Percentiles rank a stretch among this genome's conserved stretches.
Evolutionary conservation across 495 filamentous ascomycete genomes (phyloP).

Genomic region (Penicillium argentinense): DNA sequence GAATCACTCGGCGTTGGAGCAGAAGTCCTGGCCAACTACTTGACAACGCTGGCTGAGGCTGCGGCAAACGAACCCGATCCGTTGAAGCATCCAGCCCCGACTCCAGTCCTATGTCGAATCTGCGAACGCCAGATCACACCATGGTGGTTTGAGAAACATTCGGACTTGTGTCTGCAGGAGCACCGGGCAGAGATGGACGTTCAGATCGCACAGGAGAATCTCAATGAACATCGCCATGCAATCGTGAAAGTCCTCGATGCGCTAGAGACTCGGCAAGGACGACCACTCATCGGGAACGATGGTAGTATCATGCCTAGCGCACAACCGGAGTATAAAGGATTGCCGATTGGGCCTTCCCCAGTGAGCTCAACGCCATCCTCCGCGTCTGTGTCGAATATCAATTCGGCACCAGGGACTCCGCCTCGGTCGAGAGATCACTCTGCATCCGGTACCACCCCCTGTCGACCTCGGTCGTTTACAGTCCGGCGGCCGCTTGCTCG

Average conservation of each 20-base stretch:
- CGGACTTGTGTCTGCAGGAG: slow-evolving; percentile 92
- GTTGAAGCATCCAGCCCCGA: slow-evolving; percentile 77
- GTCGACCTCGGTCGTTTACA: slow-evolving; percentile 78
- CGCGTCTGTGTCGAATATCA: slow-evolving; percentile 60
- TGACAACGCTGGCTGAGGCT: slow-evolving; percentile 84
- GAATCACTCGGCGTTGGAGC: slow-evolving; percentile 93
- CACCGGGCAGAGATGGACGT: slow-evolving; percentile 97
- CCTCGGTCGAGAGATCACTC: slow-evolving; percentile 81
- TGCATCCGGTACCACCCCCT: slow-evolving; percentile 66
- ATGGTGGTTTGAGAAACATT: slow-evolving; percentile 99
- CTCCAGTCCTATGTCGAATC: slow-evolving; percentile 90
- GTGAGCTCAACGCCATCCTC: slow-evolving; percentile 54
- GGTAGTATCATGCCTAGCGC: slow-evolving; percentile 45
- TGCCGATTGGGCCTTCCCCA: slow-evolving; percentile 75
- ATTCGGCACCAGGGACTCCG: slow-evolving; percentile 66
- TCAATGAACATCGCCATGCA: slow-evolving; percentile 91
- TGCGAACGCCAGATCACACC: slow-evolving; percentile 97
- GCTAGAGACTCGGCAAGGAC: slow-evolving; percentile 76
- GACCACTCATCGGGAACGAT: slow-evolving; percentile 61
- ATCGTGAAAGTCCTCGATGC: slow-evolving; percentile 95
- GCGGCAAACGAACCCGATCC: slow-evolving; percentile 88
- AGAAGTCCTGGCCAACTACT: slow-evolving; percentile 89
- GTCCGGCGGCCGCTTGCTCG: slow-evolving; percentile 84
- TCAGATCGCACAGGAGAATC: slow-evolving; percentile 86
- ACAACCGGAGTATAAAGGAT: slow-evolving; percentile 85